Evolutionary conservation across 805 yeast species (phyloP).

Genomic region (Lachancea quebecensis): DNA sequence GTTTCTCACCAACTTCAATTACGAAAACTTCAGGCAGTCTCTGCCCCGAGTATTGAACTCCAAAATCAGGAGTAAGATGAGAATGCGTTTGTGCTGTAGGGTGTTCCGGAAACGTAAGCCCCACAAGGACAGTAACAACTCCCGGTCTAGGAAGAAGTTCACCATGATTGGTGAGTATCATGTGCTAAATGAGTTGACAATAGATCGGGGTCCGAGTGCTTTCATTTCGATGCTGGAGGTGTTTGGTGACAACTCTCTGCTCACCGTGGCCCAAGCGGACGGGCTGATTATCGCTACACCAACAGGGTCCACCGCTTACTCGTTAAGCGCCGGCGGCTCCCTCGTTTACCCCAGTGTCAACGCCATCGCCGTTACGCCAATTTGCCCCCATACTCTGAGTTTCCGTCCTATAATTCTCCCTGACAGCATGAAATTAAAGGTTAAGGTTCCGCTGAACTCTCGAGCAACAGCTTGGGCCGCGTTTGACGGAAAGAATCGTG

Average conservation of each 20-base stretch:
- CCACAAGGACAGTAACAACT: constrained; percentile 29
- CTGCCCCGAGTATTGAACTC: constrained; percentile 52
- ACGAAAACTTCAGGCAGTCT: constrained; percentile 59
- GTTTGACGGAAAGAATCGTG: constrained; percentile 86
- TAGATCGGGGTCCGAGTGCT: constrained; percentile 92
- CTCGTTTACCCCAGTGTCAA: constrained; percentile 90
- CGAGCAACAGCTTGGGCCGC: constrained; percentile 95
- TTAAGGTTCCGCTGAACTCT: constrained; percentile 74
- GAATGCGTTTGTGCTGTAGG: constrained; percentile 85
- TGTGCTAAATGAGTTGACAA: constrained; percentile 81
- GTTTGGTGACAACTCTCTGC: constrained; percentile 76
- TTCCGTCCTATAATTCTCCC: constrained; percentile 90
- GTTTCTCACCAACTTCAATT: constrained; percentile 79
- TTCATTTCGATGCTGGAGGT: constrained; percentile 84
- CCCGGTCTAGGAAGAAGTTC: constrained; percentile 37
- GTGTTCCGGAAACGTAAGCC: constrained; percentile 41
- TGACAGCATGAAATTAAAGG: constrained; percentile 80
- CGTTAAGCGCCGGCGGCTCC: constrained; percentile 92
- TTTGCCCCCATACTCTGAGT: constrained; percentile 91
- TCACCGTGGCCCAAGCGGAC: constrained; percentile 91
- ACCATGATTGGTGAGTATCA: constrained; percentile 51
- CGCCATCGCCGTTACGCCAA: constrained; percentile 89
- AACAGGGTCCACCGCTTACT: constrained; percentile 94
- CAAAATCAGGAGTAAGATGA: constrained; percentile 69
- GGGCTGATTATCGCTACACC: constrained; percentile 91